Evolutionary conservation across 108 stramenopile species (phyloP).

Genomic region (Tribonema minus): DNA sequence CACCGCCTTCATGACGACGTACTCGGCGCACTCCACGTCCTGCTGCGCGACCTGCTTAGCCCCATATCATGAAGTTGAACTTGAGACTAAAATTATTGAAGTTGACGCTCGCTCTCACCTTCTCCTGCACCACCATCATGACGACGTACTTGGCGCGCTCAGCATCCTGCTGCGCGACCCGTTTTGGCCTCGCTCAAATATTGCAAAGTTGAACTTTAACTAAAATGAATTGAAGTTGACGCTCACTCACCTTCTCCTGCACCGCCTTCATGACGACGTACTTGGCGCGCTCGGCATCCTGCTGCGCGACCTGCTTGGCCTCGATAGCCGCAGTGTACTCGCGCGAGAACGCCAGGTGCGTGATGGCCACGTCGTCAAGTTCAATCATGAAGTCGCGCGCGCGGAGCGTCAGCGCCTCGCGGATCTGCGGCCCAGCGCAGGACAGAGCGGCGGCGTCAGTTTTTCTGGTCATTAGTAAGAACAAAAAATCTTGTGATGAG

Average conservation of each 20-base stretch:
- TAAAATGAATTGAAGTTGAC: too few relatives aligned
- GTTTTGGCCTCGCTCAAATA: too few relatives aligned
- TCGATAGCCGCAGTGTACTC: constrained; percentile 99
- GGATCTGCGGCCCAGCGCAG: constrained; percentile 59
- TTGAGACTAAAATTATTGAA: too few relatives aligned
- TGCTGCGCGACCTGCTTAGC: constrained; percentile 90
- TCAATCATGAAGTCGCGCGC: constrained; percentile 75
- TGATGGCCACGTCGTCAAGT: constrained; percentile 96
- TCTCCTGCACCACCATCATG: constrained; percentile 86
- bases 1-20: constrained; percentile 89
- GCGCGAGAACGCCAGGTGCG: constrained; percentile 92
- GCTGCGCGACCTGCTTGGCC: constrained; percentile 86
- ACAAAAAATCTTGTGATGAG: too few relatives aligned
- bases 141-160: constrained; percentile 97
- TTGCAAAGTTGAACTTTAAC: too few relatives aligned
- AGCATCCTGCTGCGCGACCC: constrained; percentile 91
- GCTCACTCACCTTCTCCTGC: constrained; percentile 70
- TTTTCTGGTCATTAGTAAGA: too few relatives aligned
- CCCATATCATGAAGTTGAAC: too few relatives aligned
- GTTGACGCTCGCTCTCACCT: too few relatives aligned
- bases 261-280: constrained; percentile 93
- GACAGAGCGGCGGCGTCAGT: not conserved
- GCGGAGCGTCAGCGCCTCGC: constrained; percentile 70
- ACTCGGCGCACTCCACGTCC: constrained; percentile 97
- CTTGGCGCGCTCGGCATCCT: constrained; percentile 97